phyloP scores from a whole-genome alignment of 2,329 filamentous ascomycete species.

The Immersiporthe knoxdaviesiana region DNA sequence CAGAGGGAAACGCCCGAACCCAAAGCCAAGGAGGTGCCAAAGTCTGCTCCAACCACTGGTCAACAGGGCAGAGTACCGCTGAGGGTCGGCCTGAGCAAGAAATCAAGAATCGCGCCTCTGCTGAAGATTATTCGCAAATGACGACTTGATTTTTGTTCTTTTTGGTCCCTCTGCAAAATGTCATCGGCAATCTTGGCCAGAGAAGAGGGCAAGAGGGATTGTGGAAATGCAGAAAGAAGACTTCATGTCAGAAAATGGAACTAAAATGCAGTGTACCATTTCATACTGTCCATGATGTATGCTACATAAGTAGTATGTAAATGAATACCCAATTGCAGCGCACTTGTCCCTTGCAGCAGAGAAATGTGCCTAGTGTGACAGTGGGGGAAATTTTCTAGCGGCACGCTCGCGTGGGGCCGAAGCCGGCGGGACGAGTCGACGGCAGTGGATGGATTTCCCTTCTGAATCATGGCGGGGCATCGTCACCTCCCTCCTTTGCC shows the following conservation, averaged over 20 bases:
- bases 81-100: conserved; percentile 56
- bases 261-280: neutral
- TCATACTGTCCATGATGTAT: no score
- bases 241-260: neutral
- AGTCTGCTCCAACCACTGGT: conserved; percentile 23
- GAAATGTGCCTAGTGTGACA: neutral
- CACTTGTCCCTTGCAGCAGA: neutral
- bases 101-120: conserved; percentile 53
- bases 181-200: neutral
- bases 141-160: neutral
- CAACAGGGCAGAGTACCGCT: conserved; percentile 46
- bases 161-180: neutral
- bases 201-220: neutral
- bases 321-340: neutral
- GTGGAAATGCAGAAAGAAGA: neutral
- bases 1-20: conserved; percentile 28
- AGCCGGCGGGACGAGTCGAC: conserved; percentile 14
- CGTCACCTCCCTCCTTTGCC: neutral
- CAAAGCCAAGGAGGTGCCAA: conserved; percentile 25
- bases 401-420: conserved; percentile 20
- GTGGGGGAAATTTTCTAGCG: conserved; percentile 20
- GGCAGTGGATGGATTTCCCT: conserved; percentile 7
- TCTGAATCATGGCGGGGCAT: conserved; percentile 15
- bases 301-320: neutral
- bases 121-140: conserved; percentile 53